These are phyloP conservation scores for Solanum virginianum DNA, from an alignment of 257 asterid species.

Conservation along the genomic window DNA sequence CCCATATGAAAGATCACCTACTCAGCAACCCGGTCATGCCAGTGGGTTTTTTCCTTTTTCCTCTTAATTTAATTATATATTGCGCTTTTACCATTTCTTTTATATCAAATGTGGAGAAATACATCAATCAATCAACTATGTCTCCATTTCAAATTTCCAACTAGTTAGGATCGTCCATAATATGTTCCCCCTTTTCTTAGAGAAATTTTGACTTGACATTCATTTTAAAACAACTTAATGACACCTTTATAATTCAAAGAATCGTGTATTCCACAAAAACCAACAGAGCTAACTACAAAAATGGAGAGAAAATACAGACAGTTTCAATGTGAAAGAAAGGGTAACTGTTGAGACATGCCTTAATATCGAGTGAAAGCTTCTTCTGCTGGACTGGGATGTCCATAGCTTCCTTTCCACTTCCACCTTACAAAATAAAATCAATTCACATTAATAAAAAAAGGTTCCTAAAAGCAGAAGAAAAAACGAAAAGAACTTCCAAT, in stretches of 20 bases:
- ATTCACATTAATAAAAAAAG: neutral
- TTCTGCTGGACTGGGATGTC: conserved; percentile 1
- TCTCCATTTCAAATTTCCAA: neutral
- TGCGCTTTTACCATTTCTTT: neutral
- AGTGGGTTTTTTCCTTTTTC: neutral
- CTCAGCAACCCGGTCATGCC: neutral
- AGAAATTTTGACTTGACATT: neutral
- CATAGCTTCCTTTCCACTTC: neutral
- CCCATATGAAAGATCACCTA: neutral
- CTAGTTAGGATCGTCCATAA: neutral
- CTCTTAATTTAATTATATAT: neutral
- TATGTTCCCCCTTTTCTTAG: neutral
- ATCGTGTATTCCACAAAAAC: neutral
- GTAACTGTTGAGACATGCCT: neutral
- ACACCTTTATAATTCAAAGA: neutral
- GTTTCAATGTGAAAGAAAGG: neutral
- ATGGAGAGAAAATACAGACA: neutral
- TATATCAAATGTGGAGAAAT: neutral
- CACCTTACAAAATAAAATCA: neutral
- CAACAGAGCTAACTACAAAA: neutral
- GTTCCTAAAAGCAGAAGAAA: neutral
- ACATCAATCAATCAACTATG: neutral
- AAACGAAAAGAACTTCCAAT: neutral
- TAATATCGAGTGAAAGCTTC: neutral
- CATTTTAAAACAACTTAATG: neutral